A percentile compares a stretch with the other conserved stretches of the same genome.
These are phyloP conservation scores for Chaetomium sp. DNA, from an alignment of 2,329 filamentous ascomycete genomes.

Conservation along the genomic window DNA sequence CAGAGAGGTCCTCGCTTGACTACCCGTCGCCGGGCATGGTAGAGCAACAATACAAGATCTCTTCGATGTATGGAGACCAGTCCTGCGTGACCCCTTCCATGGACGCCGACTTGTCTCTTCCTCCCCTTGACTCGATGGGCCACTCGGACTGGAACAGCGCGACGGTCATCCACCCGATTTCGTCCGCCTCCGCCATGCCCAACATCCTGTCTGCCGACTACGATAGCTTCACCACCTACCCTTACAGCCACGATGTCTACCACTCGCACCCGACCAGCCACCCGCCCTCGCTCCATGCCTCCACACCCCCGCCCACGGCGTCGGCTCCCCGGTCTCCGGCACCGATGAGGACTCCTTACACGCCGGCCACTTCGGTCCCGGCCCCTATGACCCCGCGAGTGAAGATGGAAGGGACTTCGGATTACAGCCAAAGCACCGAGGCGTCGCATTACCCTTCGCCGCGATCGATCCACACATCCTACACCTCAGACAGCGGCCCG, in stretches of 20 bases:
- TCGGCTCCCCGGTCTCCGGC: slow-evolving; percentile 26
- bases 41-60: slow-evolving; percentile 38
- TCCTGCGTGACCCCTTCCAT: slow-evolving; percentile 33
- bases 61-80: slow-evolving; percentile 36
- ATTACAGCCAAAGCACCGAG: slow-evolving; percentile 33
- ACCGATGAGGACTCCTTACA: slow-evolving; percentile 30
- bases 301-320: slow-evolving; percentile 26
- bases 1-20: slow-evolving; percentile 36
- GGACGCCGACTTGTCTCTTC: slow-evolving; percentile 33
- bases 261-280: slow-evolving; percentile 23
- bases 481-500: slow-evolving; percentile 22
- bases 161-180: slow-evolving; percentile 34
- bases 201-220: slow-evolving; percentile 46
- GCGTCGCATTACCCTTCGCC: slow-evolving; percentile 37
- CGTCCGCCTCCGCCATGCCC: slow-evolving; percentile 37
- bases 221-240: slow-evolving; percentile 43
- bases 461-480: slow-evolving; percentile 31
- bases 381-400: slow-evolving; percentile 29
- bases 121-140: slow-evolving; percentile 35
- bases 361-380: slow-evolving; percentile 18
- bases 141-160: slow-evolving; percentile 40
- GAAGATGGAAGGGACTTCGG: slow-evolving; percentile 34
- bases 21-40: slow-evolving; percentile 41
- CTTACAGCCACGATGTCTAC: slow-evolving; percentile 45
- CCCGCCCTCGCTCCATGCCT: slow-evolving; percentile 23